Percentiles rank a stretch among this genome's conserved stretches.
Evolutionary conservation across 768 basidiomycete species (phyloP).

Genomic region (Multifurca ochricompacta): DNA sequence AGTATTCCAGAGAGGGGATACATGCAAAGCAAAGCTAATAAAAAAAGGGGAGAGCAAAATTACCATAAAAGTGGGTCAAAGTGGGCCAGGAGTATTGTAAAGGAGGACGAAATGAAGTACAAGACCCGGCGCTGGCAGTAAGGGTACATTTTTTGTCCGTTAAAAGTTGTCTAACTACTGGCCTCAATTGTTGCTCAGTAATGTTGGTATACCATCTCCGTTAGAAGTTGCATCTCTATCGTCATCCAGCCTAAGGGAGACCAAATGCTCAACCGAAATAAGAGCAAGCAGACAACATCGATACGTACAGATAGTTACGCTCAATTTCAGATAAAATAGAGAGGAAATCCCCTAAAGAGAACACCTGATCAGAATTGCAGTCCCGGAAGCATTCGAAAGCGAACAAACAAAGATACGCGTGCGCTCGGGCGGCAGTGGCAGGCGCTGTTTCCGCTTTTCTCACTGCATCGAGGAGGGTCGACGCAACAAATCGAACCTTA

Average conservation of each 20-base stretch:
- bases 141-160: conserved; percentile 6
- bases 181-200: conserved; percentile 22
- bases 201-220: conserved; percentile 43
- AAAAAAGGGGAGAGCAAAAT: background rate
- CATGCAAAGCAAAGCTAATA: conserved; percentile 13
- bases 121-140: conserved; percentile 4
- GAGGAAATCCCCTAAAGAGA: conserved; percentile 73
- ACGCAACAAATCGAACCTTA: conserved; percentile 91
- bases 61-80: background rate
- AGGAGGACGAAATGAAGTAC: conserved; percentile 4
- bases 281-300: background rate
- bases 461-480: conserved; percentile 79
- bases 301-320: conserved; percentile 71
- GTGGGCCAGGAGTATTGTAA: conserved; percentile 7
- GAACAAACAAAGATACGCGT: conserved; percentile 74
- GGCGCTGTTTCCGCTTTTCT: conserved; percentile 74
- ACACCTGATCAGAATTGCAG: background rate
- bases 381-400: conserved; percentile 1
- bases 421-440: conserved; percentile 74
- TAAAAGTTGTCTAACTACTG: background rate
- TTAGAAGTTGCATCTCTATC: conserved; percentile 57
- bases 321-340: conserved; percentile 90
- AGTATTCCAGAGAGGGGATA: conserved; percentile 12
- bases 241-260: conserved; percentile 48
- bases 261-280: background rate